These are phyloP conservation scores for Neopestalotiopsis clavispora DNA, from an alignment of 2,329 filamentous ascomycete species.

Conservation along the genomic window DNA sequence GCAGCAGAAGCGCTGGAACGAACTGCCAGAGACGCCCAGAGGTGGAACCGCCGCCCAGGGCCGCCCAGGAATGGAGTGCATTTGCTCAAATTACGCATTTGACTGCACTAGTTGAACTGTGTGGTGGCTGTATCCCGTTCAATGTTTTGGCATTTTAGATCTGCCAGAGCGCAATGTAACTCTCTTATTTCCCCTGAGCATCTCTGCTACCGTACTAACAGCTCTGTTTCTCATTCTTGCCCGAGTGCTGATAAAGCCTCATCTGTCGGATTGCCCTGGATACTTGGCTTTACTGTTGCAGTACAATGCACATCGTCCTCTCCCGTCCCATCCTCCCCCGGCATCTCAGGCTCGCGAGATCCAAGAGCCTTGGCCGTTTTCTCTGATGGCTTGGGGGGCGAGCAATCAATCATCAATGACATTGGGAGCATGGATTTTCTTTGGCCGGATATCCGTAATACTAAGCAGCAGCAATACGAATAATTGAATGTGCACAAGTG, in stretches of 20 bases:
- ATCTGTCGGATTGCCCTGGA: not conserved
- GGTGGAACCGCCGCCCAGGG: conserved; percentile 3
- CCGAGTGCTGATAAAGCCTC: not conserved
- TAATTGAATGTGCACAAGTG: conserved; percentile 2
- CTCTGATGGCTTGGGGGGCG: not conserved
- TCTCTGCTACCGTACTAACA: conserved; percentile 7
- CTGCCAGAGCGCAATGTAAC: not conserved
- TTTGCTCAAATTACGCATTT: conserved; percentile 16
- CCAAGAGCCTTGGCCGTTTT: not conserved
- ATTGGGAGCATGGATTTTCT: not conserved
- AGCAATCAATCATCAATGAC: not conserved
- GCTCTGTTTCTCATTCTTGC: not conserved
- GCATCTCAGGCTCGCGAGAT: not conserved
- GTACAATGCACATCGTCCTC: not conserved
- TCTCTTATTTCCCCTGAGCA: conserved; percentile 11
- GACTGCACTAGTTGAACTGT: conserved; percentile 1
- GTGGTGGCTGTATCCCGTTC: not conserved
- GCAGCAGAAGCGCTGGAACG: not conserved
- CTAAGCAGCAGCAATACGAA: not conserved
- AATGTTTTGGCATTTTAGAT: not conserved
- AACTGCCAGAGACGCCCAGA: not conserved
- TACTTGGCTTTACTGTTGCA: not conserved
- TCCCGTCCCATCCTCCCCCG: not conserved
- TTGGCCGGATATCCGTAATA: not conserved
- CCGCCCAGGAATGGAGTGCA: conserved; percentile 10